Conservation (phyloP, 345 rosid genomes). For the Melaleuca quinquenervia region DNA sequence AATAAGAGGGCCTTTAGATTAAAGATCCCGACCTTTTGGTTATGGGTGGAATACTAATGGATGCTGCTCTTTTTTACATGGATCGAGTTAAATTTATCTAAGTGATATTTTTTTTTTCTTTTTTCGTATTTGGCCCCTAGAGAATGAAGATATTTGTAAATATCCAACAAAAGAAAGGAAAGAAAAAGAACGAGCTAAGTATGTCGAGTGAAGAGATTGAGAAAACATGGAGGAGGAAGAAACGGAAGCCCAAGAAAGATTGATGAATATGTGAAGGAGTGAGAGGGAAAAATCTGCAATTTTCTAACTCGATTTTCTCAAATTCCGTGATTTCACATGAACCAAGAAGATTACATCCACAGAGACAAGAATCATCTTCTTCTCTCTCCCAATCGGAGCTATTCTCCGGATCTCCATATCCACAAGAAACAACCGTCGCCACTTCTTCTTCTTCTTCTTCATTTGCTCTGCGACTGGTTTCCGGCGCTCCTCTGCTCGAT, state of each 20-base stretch:
- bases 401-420: not conserved
- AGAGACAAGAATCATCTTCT: not conserved
- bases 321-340: not conserved
- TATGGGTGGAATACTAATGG: not conserved
- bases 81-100: not conserved
- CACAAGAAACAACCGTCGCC: not conserved
- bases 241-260: not conserved
- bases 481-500: not conserved
- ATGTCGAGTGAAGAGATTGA: not conserved
- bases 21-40: not conserved
- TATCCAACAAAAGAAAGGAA: not conserved
- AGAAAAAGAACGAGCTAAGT: not conserved
- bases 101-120: not conserved
- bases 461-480: not conserved
- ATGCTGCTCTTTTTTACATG: not conserved
- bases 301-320: not conserved
- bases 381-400: not conserved
- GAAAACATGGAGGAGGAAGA: not conserved
- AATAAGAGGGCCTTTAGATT: not conserved
- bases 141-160: not conserved
- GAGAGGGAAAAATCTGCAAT: not conserved
- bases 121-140: not conserved
- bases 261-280: not conserved
- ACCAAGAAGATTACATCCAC: not conserved
- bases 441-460: not conserved